Conservation (phyloP, 2,329 filamentous ascomycete genomes). For the Whalleya microplaca region DNA sequence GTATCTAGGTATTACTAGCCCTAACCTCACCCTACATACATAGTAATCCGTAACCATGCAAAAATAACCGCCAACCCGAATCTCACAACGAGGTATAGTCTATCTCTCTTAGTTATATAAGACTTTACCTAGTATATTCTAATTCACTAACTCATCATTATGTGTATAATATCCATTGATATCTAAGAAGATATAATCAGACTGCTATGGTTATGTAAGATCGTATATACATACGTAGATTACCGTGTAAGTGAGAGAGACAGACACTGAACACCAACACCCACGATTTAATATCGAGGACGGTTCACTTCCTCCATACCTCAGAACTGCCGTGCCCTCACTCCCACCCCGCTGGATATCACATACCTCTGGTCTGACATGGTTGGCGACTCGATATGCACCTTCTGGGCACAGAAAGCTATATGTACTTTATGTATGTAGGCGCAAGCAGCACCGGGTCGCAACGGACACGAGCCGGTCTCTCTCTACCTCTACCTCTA, state of each 20-base stretch:
- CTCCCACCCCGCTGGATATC: neutral
- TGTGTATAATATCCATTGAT: neutral
- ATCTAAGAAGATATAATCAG: neutral
- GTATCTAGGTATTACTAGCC: neutral
- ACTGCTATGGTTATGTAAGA: no score
- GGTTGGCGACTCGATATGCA: neutral
- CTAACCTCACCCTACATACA: neutral
- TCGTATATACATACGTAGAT: no score
- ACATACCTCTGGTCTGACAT: neutral
- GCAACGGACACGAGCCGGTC: no score
- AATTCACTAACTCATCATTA: neutral
- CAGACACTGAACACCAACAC: neutral
- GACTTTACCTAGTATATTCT: neutral
- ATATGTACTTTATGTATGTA: no score
- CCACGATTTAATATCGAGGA: neutral
- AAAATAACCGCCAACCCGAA: neutral
- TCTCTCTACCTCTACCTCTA: no score
- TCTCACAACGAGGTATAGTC: neutral
- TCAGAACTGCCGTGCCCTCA: neutral
- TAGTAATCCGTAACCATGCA: neutral
- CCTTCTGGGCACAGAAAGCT: neutral
- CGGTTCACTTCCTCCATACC: neutral
- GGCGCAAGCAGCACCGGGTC: neutral
- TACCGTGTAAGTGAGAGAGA: neutral
- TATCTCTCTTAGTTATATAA: neutral